phyloP scores from a whole-genome alignment of 1,139 yeast species.

The Candida gigantensis region DNA sequence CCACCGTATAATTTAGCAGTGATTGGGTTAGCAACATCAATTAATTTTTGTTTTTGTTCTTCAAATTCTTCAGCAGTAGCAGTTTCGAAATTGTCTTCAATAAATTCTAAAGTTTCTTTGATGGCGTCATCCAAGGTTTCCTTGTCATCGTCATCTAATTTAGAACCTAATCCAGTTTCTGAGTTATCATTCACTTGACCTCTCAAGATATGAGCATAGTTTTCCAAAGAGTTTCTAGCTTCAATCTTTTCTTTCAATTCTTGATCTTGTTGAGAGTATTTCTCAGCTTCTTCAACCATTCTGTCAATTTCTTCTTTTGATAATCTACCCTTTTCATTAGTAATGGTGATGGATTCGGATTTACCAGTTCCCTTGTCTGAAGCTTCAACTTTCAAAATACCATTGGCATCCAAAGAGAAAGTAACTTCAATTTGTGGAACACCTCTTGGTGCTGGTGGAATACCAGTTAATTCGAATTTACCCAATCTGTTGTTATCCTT shows the following conservation, averaged over 20 bases:
- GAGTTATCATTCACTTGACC: constrained; percentile 64
- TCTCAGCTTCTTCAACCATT: constrained; percentile 94
- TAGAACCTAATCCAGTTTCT: constrained; percentile 67
- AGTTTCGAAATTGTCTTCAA: constrained; percentile 82
- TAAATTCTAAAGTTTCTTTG: constrained; percentile 65
- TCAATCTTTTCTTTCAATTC: constrained; percentile 80
- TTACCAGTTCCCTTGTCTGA: constrained; percentile 58
- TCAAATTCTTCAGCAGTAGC: constrained; percentile 93
- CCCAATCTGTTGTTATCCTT: constrained; percentile 49
- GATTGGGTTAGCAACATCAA: constrained; percentile 86
- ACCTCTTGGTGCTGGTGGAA: constrained; percentile 53
- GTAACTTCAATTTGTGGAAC: constrained; percentile 52
- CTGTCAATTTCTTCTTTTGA: constrained; percentile 89
- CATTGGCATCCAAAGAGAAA: constrained; percentile 49
- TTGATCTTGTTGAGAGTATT: constrained; percentile 84
- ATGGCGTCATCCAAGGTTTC: constrained; percentile 87
- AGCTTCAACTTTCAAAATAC: constrained; percentile 50
- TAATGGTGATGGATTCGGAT: constrained; percentile 89
- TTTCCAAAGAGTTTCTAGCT: constrained; percentile 52
- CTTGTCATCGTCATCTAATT: constrained; percentile 88
- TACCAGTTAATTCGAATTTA: constrained; percentile 49
- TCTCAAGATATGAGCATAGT: constrained; percentile 47
- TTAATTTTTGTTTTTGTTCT: constrained; percentile 86
- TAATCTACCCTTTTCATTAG: constrained; percentile 96
- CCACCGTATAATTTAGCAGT: constrained; percentile 86